Evolutionary conservation across 495 filamentous ascomycete genomes (phyloP), one percentile per base, ranked within the genome.

Genomic region (Talaromyces proteolyticus): DNA sequence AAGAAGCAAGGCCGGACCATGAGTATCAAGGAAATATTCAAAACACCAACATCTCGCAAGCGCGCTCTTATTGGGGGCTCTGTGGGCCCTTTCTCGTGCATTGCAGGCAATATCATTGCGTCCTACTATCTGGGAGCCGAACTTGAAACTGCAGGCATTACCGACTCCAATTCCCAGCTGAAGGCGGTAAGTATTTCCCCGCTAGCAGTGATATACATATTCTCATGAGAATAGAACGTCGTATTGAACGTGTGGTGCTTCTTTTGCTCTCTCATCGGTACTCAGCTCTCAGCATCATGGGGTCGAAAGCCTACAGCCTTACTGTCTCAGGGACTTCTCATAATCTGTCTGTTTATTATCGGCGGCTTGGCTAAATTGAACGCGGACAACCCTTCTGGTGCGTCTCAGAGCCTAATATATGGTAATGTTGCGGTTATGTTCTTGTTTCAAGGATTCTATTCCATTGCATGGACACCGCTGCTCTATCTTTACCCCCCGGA

Each of bases 391-490:
- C 69, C 70, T 0, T 43, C 46, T 7, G 48, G 46, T 12, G 63
- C 69, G 2, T 63, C 62, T 10, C 45, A 50, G 23, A 56, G 56
- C 39, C 51, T 71, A 3, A 56, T 75, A 6, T 75, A 75, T 49
- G 69, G 68, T 29, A 61, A 69, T 44, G 55, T 60, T 0, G 54
- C 57, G 0, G 39, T 55, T 11, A 60, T 60, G 51, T 60, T 57
- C 24, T 58, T 85, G 3, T 83, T 82, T 61, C 80, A 82, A 51
- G 68, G 79, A 42, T 73, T 79, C 57, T 83, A 80, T 58, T 77
- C 73, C 8, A 73, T 81, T 53, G 78, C 73, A 14, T 81, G 77
- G 64, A 83, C 78, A 14, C 79, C 80, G 7, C 70, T 85, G 20
- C 69, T 80, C 24, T 75, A 72, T 49, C 72, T 80, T 22, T 82